phyloP scores from a whole-genome alignment of 441 rosid species.

The Biscutella auriculata region DNA sequence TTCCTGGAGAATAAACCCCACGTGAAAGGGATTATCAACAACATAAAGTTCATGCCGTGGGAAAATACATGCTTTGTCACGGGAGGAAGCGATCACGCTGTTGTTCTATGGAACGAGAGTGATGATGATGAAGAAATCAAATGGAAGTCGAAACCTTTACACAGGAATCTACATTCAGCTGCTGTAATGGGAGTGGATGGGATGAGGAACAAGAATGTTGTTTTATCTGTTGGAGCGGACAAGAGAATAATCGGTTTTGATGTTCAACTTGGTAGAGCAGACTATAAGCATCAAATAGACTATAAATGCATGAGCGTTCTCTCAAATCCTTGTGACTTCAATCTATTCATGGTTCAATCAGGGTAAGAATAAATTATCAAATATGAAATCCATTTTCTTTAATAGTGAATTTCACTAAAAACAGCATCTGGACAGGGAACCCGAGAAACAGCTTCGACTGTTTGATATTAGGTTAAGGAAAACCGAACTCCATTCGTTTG shows the following conservation, averaged over 20 bases:
- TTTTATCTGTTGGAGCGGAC: constrained; percentile 80
- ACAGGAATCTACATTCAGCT: constrained; percentile 70
- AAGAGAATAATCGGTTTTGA: constrained; percentile 71
- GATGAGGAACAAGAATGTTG: constrained; percentile 61
- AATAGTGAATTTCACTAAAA: not conserved
- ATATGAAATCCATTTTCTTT: not conserved
- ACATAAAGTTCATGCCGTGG: constrained; percentile 79
- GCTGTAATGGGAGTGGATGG: constrained; percentile 95
- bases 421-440: constrained; percentile 34
- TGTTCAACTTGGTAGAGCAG: constrained; percentile 52
- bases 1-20: constrained; percentile 76
- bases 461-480: constrained; percentile 67
- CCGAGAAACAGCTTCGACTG: constrained; percentile 63
- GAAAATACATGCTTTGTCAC: constrained; percentile 60
- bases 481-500: constrained; percentile 74
- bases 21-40: constrained; percentile 69
- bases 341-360: constrained; percentile 89
- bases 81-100: constrained; percentile 86
- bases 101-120: constrained; percentile 62
- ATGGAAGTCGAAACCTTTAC: constrained; percentile 72
- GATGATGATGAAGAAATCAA: constrained; percentile 35
- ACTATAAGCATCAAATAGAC: constrained; percentile 67
- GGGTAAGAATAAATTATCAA: constrained; percentile 43
- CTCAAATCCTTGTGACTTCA: constrained; percentile 85
- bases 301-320: constrained; percentile 91